These are phyloP conservation scores for Bassia scoparia DNA, from an alignment of 148 eudicot genomes.

Conservation along the genomic window DNA sequence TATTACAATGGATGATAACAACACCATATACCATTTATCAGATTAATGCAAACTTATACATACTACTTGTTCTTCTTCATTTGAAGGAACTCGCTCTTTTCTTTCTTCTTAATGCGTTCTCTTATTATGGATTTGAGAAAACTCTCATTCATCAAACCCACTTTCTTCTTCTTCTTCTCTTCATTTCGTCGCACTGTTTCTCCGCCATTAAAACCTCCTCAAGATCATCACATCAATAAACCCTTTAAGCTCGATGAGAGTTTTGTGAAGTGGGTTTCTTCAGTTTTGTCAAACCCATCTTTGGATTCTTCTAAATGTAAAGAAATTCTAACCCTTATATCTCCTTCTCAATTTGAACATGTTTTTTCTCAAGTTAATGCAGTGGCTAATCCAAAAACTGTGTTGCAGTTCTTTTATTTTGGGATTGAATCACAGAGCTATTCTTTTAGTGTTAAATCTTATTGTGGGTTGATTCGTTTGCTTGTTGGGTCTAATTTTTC, in stretches of 20 bases:
- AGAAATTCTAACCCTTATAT: conserved; percentile 47
- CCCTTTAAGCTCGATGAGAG: conserved; percentile 32
- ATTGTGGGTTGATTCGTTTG: conserved; percentile 69
- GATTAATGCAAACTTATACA: conserved; percentile 1
- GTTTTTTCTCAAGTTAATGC: conserved; percentile 38
- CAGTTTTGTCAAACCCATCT: conserved; percentile 49
- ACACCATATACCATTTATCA: background rate
- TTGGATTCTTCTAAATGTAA: conserved; percentile 52
- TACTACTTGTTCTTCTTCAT: background rate
- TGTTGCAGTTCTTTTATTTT: conserved; percentile 54
- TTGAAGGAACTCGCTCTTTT: background rate
- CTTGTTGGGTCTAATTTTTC: conserved; percentile 43
- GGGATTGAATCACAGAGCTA: conserved; percentile 43
- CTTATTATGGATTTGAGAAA: conserved; percentile 43
- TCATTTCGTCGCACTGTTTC: conserved; percentile 18
- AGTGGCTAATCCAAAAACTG: conserved; percentile 46
- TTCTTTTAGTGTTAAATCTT: conserved; percentile 60
- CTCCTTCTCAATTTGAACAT: conserved; percentile 59
- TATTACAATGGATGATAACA: background rate
- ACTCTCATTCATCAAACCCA: conserved; percentile 24
- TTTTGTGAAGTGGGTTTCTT: conserved; percentile 45
- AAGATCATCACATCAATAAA: conserved; percentile 7
- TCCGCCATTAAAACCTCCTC: conserved; percentile 19
- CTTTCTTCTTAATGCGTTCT: conserved; percentile 21
- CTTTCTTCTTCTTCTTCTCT: conserved; percentile 28